Conservation (phyloP, 2,329 filamentous ascomycete genomes). For the Mycocentrospora acerina region DNA sequence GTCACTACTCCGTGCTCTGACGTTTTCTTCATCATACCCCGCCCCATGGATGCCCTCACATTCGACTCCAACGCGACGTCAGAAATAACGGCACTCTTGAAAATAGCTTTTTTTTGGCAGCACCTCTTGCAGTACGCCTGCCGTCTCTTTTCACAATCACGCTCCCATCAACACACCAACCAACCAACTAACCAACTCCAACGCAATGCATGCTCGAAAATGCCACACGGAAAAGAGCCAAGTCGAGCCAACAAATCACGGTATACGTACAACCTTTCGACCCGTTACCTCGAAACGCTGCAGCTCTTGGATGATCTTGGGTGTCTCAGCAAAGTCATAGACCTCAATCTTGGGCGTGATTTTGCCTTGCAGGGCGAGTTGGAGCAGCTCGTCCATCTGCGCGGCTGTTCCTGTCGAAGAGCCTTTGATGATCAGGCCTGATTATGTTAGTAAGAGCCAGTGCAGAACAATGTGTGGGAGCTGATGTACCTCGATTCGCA, state of each 20-base stretch:
- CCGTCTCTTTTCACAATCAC: too few species aligned
- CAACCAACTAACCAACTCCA: background rate
- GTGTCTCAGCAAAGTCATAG: conserved; percentile 38
- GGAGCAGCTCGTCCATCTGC: conserved; percentile 51
- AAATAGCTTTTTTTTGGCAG: too few species aligned
- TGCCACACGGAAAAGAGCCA: background rate
- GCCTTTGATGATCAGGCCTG: conserved; percentile 48
- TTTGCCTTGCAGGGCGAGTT: conserved; percentile 47
- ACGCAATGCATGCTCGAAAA: conserved; percentile 1
- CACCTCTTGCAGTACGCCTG: too few species aligned
- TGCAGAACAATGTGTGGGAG: background rate
- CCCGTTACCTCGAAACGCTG: conserved; percentile 39
- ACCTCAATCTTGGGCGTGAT: conserved; percentile 42
- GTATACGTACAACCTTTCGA: conserved; percentile 38
- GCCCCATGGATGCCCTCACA: too few species aligned
- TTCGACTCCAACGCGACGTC: too few species aligned
- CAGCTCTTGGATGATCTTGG: conserved; percentile 38
- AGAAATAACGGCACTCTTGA: too few species aligned
- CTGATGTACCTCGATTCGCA: conserved; percentile 44
- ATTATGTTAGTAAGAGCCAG: conserved; percentile 6
- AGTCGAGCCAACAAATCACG: conserved; percentile 6
- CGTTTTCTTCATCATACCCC: too few species aligned
- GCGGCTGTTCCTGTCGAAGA: conserved; percentile 48
- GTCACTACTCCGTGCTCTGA: too few species aligned
- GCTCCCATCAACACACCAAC: background rate